phyloP scores from a whole-genome alignment of 176 grass and related monocot genomes.

The barley (Hordeum vulgare) region MorexV3_pseudomolecules_assembly NC_058520.1:292298358-292298857 shows the following conservation, averaged over 20 bases:
- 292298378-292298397: not conserved
- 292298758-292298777: conserved; percentile 57
- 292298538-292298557: conserved; percentile 89
- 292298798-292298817: conserved; percentile 72
- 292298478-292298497: not conserved
- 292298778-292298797: conserved; percentile 73
- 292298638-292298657: conserved; percentile 60
- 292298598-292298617: conserved; percentile 70
- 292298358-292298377: not conserved
- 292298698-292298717: not conserved
- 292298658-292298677: conserved; percentile 30
- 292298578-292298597: conserved; percentile 66
- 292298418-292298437: conserved; percentile 2
- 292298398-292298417: not conserved
- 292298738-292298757: conserved; percentile 16
- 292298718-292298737: conserved; percentile 9
- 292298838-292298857: conserved; percentile 45
- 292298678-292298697: conserved; percentile 4
- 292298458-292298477: not conserved
- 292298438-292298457: conserved; percentile 14
- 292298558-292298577: conserved; percentile 84
- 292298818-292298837: conserved; percentile 77
- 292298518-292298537: conserved; percentile 9
- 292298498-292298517: conserved; percentile 1
- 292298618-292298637: conserved; percentile 50